Evolutionary conservation across 2,329 filamentous ascomycete genomes (phyloP).

Genomic region (Fusarium tupiense): DNA sequence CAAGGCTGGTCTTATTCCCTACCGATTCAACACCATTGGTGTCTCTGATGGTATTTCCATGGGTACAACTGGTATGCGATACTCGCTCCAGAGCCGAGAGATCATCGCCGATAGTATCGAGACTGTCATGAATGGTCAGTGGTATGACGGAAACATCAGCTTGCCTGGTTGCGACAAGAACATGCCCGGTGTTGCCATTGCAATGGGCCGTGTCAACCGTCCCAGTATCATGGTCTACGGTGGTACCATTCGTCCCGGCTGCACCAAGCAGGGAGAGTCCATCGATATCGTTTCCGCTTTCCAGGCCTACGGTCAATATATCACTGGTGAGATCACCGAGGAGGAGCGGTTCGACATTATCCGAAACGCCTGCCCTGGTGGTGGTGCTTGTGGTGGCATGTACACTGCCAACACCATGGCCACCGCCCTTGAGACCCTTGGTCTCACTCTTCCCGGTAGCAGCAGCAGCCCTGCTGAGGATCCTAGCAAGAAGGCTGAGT

Average conservation of each 20-base stretch:
- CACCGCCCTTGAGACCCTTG: constrained; percentile 89
- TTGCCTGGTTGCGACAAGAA: constrained; percentile 99
- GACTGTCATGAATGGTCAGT: constrained; percentile 98
- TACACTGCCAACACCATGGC: constrained; percentile 97
- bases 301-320: constrained; percentile 96
- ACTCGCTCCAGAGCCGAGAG: constrained; percentile 92
- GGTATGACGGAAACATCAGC: constrained; percentile 97
- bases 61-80: constrained; percentile 97
- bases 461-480: constrained; percentile 83
- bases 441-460: constrained; percentile 84
- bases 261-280: constrained; percentile 76
- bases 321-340: constrained; percentile 90
- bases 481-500: constrained; percentile 76
- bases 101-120: constrained; percentile 98
- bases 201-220: constrained; percentile 93
- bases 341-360: constrained; percentile 95
- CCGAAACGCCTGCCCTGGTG: constrained; percentile 77
- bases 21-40: constrained; percentile 99
- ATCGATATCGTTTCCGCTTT: constrained; percentile 98
- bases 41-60: constrained; percentile 98
- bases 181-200: constrained; percentile 93
- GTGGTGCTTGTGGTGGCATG: constrained; percentile 84
- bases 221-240: constrained; percentile 98
- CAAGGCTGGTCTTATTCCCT: constrained; percentile 83
- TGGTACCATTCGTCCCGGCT: constrained; percentile 92